Percentiles rank a stretch among this genome's conserved stretches.
Evolutionary conservation across 192 early-diverging fungal species (phyloP).

Genomic region (Coemansia biformis): DNA sequence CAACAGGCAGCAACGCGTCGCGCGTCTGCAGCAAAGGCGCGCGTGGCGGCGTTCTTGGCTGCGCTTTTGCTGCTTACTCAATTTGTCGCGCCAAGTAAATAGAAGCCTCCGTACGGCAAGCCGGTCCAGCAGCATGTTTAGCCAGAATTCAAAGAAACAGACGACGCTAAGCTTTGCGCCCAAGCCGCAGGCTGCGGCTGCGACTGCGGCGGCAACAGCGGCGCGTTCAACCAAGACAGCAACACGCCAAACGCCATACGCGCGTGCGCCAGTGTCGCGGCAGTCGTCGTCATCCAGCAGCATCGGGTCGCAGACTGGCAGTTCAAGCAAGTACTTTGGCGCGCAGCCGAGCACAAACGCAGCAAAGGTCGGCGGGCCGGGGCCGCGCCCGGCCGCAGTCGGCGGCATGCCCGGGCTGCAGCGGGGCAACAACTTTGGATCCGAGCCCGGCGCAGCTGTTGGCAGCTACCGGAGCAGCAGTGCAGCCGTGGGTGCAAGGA

Average conservation of each 20-base stretch:
- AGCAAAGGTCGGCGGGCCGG: no score
- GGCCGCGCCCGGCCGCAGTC: no score
- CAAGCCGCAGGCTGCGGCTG: conserved; percentile 5
- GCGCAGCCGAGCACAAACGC: no score
- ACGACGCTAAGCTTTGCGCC: conserved; percentile 39
- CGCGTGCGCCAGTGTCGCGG: conserved; percentile 6
- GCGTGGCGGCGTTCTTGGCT: no score
- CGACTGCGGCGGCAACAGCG: background rate
- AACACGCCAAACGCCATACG: conserved; percentile 19
- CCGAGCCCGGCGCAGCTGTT: background rate
- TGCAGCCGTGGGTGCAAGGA: background rate
- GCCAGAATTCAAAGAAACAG: conserved; percentile 40
- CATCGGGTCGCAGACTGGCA: conserved; percentile 2
- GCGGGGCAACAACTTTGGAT: no score
- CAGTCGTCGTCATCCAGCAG: background rate
- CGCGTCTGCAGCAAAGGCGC: no score
- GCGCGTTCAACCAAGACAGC: background rate
- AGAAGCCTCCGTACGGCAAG: no score
- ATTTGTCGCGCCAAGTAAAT: no score
- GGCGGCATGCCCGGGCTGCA: no score
- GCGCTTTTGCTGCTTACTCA: conserved; percentile 3
- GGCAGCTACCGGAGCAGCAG: background rate
- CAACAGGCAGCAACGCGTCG: no score
- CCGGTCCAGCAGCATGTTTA: conserved; percentile 22
- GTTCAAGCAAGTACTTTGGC: conserved; percentile 22